Percentiles rank a stretch among this genome's conserved stretches.
Evolutionary conservation across 306 rosid species (phyloP).

Genomic region (Vachellia pachyceras): DNA sequence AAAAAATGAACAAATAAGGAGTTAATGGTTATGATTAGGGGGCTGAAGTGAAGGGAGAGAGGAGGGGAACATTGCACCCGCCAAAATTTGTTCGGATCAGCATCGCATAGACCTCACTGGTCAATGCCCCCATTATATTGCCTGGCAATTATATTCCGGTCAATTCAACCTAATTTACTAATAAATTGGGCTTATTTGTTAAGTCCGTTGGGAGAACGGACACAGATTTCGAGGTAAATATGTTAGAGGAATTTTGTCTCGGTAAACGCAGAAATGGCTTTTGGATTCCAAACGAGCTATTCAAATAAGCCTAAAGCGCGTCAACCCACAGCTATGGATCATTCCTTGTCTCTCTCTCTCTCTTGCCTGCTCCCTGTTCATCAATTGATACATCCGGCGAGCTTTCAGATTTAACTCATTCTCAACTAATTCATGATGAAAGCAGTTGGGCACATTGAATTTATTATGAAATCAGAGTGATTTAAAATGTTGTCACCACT

Average conservation of each 20-base stretch:
- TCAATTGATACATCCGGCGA: neutral
- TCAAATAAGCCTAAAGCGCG: too few species aligned
- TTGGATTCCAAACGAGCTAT: too few species aligned
- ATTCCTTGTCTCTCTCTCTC: neutral
- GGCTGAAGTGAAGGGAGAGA: too few species aligned
- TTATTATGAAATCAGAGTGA: too few species aligned
- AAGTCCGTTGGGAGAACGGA: too few species aligned
- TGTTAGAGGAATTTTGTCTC: too few species aligned
- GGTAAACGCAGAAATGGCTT: too few species aligned
- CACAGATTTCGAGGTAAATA: too few species aligned
- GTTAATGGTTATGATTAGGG: slow-evolving; percentile 43
- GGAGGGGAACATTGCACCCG: slow-evolving; percentile 42
- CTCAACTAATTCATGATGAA: neutral
- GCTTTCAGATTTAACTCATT: neutral
- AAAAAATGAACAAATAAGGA: neutral
- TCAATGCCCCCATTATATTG: slow-evolving; percentile 30
- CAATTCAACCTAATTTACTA: slow-evolving; percentile 36
- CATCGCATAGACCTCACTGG: neutral
- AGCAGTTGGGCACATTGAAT: too few species aligned
- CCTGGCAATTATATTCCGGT: slow-evolving; percentile 37
- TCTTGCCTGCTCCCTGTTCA: too few species aligned
- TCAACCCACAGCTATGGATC: slow-evolving; percentile 7
- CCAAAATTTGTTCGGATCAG: slow-evolving; percentile 40
- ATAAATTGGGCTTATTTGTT: too few species aligned
- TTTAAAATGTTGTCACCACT: too few species aligned